Evolutionary conservation across 2,329 filamentous ascomycete species (phyloP), one percentile per base, ranked within the genome.

Genomic region (Tetracladium maxilliforme): DNA sequence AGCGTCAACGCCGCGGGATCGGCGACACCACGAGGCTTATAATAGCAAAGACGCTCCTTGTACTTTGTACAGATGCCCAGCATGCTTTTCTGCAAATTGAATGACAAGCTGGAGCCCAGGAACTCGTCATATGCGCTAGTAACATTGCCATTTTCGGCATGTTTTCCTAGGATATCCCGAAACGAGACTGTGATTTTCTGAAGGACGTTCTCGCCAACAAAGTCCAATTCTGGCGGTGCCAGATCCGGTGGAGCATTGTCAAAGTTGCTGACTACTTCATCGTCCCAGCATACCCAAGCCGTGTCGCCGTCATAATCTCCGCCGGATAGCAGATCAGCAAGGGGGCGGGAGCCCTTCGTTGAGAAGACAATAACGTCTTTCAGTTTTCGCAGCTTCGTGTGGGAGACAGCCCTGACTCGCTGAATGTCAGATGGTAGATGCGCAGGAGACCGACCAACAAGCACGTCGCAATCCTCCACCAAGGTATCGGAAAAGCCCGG

Each of bases 341-440:
- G 56, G 0, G 79, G 67, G 1, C 49, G 52, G 14, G 60, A 42
- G 0, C 78, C 78, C 30, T 62, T 65, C 0, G 56, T 58, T 0
- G 80, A 60, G 35, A 95, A 94, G 1, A 94, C 63, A 10, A 90
- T 60, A 2, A 93, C 72, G 37, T 94, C 77, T 31, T 77, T 77
- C 0, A 93, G 48, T 3, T 68, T 64, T 4, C 72, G 65, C 0
- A 87, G 51, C 21, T 71, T 59, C 0, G 61, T 57, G n/a, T 54
- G 60, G 31, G 62, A 68, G 0, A 73, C 67, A 0, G 58, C 64
- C 19, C 49, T 59, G 6, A 76, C 73, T 28, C 64, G 75, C 38
- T 86, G 80, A 0, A 87, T 70, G 32, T 90, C 80, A 15, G 71
- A 80, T 1, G 60, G 56, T 13, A 74, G 67, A 38, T 82, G 68